Base-by-base conservation (phyloP, 2,329 filamentous ascomycete genomes). In the Coleophoma eucalyptorum region DNA sequence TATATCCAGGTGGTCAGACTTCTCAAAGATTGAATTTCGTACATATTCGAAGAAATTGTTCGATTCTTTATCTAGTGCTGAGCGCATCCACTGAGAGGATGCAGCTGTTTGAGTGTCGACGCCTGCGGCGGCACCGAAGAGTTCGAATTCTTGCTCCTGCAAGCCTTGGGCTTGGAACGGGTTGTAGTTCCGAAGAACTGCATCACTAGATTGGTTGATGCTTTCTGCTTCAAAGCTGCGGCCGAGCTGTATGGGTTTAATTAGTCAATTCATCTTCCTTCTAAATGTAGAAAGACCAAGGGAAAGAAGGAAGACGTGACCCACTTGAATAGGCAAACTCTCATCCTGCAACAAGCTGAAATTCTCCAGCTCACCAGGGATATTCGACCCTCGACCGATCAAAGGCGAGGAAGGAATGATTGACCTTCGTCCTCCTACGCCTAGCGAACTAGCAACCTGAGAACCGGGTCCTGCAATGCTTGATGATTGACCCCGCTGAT, bases 21-120 rank as follows among this genome's bases (percentile, higher is more conserved):
- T 67, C n/a, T 67, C 65, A 13, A 50, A 43, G 18, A 83, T 72
- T 4, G 71, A 72, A 18, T 69, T 70, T 41, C 69, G 67, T 21
- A 88, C 68, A 59, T 83, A 88, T 0, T 74, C 72, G 12, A 86
- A 71, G 64, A 88, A 88, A 59, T 88, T 87, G 19, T 71, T 65
- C 48, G 76, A 77, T 58, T 87, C 83, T 11, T 71, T 69, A 56
- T 84, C 80, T 2, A 88, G 70, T 2, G 71, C 73, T 8, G 76
- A 70, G 5, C 69, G 69, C 34, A 79, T 63, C 71, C 78, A 76
- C 56, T 77, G 73, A n/a, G 69, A 67, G 18, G 70, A 62, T 5
- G 59, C 67, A 2, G 73, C 72, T 4, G 69, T 74, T 61, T 79
- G 76, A 2, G 74, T 78, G 54, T 77, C 75, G 20, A 77, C 72